Evolutionary conservation across 1,284 basidiomycete species (phyloP).

Genomic region (Ganoderma sinense): DNA sequence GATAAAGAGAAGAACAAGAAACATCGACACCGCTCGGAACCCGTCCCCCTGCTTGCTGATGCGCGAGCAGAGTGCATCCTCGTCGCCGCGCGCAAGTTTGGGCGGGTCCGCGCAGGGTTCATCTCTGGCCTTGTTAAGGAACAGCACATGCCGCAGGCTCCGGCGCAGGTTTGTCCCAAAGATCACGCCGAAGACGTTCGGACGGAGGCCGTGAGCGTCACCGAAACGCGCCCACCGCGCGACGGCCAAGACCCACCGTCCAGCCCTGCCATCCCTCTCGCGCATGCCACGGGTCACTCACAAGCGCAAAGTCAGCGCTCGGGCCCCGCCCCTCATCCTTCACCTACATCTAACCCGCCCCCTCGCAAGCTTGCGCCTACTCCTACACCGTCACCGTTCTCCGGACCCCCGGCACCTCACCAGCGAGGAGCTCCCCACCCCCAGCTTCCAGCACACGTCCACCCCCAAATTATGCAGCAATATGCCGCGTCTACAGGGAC

Average conservation of each 20-base stretch:
- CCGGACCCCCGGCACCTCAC: neutral
- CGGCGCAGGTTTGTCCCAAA: conserved; percentile 31
- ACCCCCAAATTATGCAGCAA: conserved; percentile 8
- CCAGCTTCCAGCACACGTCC: neutral
- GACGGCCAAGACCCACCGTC: conserved; percentile 16
- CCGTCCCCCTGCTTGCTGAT: conserved; percentile 50
- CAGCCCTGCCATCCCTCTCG: conserved; percentile 23
- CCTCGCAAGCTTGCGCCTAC: conserved; percentile 20
- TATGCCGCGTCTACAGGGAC: neutral
- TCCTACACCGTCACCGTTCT: conserved; percentile 8
- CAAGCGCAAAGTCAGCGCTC: neutral
- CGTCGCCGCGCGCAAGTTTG: conserved; percentile 63
- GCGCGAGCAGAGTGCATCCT: conserved; percentile 68
- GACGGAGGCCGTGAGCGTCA: neutral
- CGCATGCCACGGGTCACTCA: conserved; percentile 4
- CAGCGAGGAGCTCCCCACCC: conserved; percentile 4
- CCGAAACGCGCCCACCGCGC: neutral
- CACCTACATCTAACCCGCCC: neutral
- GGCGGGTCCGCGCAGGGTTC: conserved; percentile 56
- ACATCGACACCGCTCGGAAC: conserved; percentile 8
- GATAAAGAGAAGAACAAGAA: conserved; percentile 16
- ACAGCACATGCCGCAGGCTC: conserved; percentile 17
- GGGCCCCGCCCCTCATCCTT: neutral
- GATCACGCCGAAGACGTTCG: conserved; percentile 31
- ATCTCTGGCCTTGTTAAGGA: conserved; percentile 46